phyloP scores from a whole-genome alignment of 495 filamentous ascomycete genomes.

The Penicillium subrubescens region DNA sequence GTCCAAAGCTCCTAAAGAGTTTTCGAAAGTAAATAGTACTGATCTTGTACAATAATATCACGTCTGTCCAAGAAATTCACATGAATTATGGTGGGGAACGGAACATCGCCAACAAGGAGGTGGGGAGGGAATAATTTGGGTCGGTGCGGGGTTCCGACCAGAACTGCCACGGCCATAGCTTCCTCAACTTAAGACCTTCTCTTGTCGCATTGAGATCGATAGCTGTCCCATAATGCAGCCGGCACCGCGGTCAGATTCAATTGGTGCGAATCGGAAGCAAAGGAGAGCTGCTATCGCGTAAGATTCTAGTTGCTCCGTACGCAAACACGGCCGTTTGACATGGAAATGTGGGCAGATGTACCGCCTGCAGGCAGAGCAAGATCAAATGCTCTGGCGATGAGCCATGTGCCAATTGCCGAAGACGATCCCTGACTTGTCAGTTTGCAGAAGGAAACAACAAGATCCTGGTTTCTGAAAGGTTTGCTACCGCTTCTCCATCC shows the following conservation, averaged over 20 bases:
- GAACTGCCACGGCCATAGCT: neutral
- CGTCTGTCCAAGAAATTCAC: neutral
- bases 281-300: constrained; percentile 5
- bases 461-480: constrained; percentile 31
- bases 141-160: neutral
- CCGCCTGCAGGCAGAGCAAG: constrained; percentile 40
- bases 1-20: neutral
- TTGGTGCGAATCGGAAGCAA: constrained; percentile 2
- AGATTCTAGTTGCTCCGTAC: neutral
- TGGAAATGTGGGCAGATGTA: constrained; percentile 24
- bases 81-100: neutral
- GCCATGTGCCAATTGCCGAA: constrained; percentile 37
- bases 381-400: constrained; percentile 41
- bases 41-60: neutral
- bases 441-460: constrained; percentile 25
- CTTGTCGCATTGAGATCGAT: neutral
- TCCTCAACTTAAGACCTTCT: neutral
- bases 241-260: neutral
- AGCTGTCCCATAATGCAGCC: neutral
- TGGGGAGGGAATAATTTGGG: neutral
- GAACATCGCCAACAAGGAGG: neutral
- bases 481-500: neutral
- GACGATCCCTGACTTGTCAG: constrained; percentile 25
- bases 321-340: neutral
- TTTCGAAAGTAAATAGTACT: neutral